A percentile compares a stretch with the other conserved stretches of the same genome.
These are phyloP conservation scores for Achaetomium macrosporum DNA, from an alignment of 2,329 filamentous ascomycete genomes.

Conservation along the genomic window DNA sequence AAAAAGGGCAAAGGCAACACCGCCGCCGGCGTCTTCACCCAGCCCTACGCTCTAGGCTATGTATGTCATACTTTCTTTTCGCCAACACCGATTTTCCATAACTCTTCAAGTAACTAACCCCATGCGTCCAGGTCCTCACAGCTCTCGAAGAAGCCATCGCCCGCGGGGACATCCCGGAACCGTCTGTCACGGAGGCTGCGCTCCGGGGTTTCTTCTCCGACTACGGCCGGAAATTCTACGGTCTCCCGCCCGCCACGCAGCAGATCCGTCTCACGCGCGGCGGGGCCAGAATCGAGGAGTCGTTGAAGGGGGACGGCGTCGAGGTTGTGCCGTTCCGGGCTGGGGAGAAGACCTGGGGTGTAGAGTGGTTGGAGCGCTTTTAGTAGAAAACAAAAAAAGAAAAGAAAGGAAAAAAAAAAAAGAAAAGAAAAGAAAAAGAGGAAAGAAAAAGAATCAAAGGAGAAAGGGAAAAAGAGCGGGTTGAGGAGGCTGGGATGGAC, in stretches of 20 bases:
- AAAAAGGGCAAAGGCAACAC: constrained; percentile 54
- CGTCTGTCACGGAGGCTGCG: constrained; percentile 47
- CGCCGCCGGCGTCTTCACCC: constrained; percentile 73
- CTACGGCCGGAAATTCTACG: constrained; percentile 51
- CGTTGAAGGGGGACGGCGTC: constrained; percentile 48
- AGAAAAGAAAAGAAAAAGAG: no score
- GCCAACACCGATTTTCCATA: background rate
- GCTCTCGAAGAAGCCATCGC: constrained; percentile 57
- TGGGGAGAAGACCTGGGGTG: constrained; percentile 54
- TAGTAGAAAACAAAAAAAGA: no score
- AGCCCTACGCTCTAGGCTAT: constrained; percentile 56
- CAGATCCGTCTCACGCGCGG: constrained; percentile 53
- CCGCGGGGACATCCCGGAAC: constrained; percentile 45
- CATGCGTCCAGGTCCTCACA: constrained; percentile 52
- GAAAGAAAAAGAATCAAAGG: no score
- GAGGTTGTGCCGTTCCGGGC: constrained; percentile 62
- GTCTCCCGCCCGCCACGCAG: constrained; percentile 44
- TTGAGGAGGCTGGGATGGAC: no score
- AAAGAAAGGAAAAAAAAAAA: no score
- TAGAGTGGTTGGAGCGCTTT: constrained; percentile 36
- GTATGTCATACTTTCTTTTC: constrained; percentile 11
- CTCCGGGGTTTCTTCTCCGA: constrained; percentile 50
- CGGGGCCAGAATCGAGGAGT: constrained; percentile 48
- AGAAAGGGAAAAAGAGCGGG: no score
- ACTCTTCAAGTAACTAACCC: constrained; percentile 17